Percentiles rank a stretch among this genome's conserved stretches.
Conservation (phyloP, 768 basidiomycete genomes). For the Panaeolus cyanescens region DNA sequence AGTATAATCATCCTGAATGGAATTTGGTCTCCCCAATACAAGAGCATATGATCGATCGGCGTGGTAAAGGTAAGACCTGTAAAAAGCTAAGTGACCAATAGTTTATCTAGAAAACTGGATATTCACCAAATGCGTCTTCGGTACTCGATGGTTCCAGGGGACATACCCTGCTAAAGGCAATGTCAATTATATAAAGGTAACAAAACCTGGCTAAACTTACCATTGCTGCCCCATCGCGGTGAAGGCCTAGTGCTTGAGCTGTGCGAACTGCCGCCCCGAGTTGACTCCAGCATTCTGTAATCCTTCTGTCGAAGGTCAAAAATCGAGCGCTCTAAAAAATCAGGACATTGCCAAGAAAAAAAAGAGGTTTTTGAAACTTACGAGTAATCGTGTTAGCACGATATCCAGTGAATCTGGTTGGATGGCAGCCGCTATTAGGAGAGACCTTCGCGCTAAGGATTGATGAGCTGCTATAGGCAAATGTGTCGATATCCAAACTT, state of each 20-base stretch:
- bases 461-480: conserved; percentile 18
- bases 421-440: conserved; percentile 90
- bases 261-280: conserved; percentile 91
- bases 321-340: conserved; percentile 51
- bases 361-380: conserved; percentile 44
- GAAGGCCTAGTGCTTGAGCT: conserved; percentile 90
- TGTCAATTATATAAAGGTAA: conserved; percentile 5
- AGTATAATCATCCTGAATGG: conserved; percentile 88
- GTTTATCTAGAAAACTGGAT: neutral
- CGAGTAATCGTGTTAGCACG: conserved; percentile 88
- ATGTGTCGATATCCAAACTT: neutral
- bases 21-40: conserved; percentile 86
- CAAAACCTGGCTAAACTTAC: conserved; percentile 40
- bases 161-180: conserved; percentile 54
- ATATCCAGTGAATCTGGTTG: conserved; percentile 92
- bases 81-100: neutral
- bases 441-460: conserved; percentile 72
- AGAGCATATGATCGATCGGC: conserved; percentile 92
- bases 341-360: neutral
- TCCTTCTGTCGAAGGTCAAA: conserved; percentile 74
- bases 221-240: conserved; percentile 84
- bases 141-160: conserved; percentile 80
- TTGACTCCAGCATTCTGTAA: conserved; percentile 97
- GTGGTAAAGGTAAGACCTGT: conserved; percentile 86
- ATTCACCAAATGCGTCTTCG: conserved; percentile 86